These are phyloP conservation scores for Salix dunnii DNA, from an alignment of 345 rosid genomes.

Conservation along the genomic window DNA sequence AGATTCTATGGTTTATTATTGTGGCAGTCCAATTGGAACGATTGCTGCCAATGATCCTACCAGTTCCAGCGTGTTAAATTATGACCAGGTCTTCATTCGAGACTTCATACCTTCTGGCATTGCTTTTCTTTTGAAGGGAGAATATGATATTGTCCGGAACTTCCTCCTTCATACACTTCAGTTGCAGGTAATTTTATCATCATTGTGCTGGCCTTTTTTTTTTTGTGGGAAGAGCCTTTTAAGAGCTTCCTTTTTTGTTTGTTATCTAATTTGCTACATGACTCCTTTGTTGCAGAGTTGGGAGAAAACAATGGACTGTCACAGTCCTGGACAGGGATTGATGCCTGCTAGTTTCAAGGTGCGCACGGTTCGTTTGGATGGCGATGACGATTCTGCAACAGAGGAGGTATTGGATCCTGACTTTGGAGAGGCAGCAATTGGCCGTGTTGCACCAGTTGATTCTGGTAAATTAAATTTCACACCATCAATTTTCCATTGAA, in stretches of 20 bases:
- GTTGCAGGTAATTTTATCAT: slow-evolving; percentile 20
- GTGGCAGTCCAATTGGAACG: slow-evolving; percentile 80
- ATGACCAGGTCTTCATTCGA: slow-evolving; percentile 59
- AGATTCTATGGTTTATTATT: slow-evolving; percentile 68
- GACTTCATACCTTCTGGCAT: slow-evolving; percentile 34
- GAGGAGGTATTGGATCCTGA: slow-evolving; percentile 94
- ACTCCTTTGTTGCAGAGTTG: slow-evolving; percentile 55
- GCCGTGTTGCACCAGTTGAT: slow-evolving; percentile 97
- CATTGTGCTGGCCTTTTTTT: not conserved
- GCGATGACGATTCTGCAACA: slow-evolving; percentile 71
- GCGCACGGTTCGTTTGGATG: slow-evolving; percentile 74
- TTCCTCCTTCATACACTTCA: slow-evolving; percentile 32
- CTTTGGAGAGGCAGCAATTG: slow-evolving; percentile 95
- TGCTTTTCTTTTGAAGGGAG: slow-evolving; percentile 33
- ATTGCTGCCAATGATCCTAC: slow-evolving; percentile 91
- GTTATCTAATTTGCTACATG: not conserved
- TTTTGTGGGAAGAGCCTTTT: not conserved
- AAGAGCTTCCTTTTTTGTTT: not conserved
- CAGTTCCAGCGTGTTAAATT: slow-evolving; percentile 52
- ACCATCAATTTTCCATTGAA: not conserved
- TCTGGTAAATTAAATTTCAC: slow-evolving; percentile 48
- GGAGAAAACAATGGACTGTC: slow-evolving; percentile 98
- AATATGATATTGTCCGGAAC: slow-evolving; percentile 29
- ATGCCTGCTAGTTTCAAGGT: slow-evolving; percentile 99
- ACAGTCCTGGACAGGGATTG: slow-evolving; percentile 94